Evolutionary conservation across 2,329 filamentous ascomycete species (phyloP).

Genomic region (Pseudofabraea citricarpa): DNA sequence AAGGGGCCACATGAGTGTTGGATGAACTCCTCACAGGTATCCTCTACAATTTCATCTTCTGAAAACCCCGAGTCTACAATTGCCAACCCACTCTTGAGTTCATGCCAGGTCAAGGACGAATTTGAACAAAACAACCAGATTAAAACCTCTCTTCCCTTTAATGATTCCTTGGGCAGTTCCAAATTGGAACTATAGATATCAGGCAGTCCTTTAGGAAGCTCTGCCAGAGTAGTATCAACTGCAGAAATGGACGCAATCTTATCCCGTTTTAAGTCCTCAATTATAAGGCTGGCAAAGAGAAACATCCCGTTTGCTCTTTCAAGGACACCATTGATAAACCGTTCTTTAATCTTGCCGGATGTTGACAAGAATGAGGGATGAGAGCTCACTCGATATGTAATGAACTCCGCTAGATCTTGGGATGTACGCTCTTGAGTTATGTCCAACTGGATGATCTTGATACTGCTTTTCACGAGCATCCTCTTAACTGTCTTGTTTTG

Average conservation of each 20-base stretch:
- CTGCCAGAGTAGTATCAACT: background rate
- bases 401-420: slow-evolving; percentile 1
- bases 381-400: slow-evolving; percentile 1
- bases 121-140: slow-evolving; percentile 1
- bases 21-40: slow-evolving; percentile 3
- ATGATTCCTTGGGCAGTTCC: background rate
- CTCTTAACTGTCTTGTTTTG: background rate
- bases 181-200: slow-evolving; percentile 1
- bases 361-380: background rate
- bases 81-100: slow-evolving; percentile 3
- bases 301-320: slow-evolving; percentile 6
- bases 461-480: too few species aligned
- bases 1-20: slow-evolving; percentile 3
- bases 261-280: slow-evolving; percentile 3
- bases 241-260: slow-evolving; percentile 1
- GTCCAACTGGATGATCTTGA: background rate
- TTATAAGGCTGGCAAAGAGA: slow-evolving; percentile 4
- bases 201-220: background rate
- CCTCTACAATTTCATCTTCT: slow-evolving; percentile 1
- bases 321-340: slow-evolving; percentile 1
- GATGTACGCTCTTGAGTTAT: background rate
- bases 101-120: slow-evolving; percentile 3
- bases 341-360: background rate
- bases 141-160: slow-evolving; percentile 3
- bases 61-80: background rate